A percentile compares a stretch with the other conserved stretches of the same genome.
phyloP scores from a whole-genome alignment of 208 protist species.

The Angomonas deanei region DNA sequence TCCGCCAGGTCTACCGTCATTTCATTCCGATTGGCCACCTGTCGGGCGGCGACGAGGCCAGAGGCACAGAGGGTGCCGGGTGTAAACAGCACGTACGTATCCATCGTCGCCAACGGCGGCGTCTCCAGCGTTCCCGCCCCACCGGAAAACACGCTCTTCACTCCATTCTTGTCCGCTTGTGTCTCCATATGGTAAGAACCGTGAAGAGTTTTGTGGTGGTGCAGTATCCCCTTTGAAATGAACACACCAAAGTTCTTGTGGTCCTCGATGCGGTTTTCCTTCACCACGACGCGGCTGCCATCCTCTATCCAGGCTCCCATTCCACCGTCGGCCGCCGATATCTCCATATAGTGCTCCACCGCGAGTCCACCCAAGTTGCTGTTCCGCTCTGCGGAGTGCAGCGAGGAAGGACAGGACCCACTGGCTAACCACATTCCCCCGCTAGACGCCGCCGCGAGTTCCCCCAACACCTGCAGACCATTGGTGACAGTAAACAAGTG shows the following conservation, averaged over 20 bases:
- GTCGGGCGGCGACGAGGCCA: conserved; percentile 22
- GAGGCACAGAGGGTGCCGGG: conserved; percentile 26
- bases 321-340: conserved; percentile 66
- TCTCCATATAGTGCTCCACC: conserved; percentile 37
- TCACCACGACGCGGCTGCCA: conserved; percentile 50
- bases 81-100: conserved; percentile 34
- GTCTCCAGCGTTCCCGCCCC: conserved; percentile 7
- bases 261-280: conserved; percentile 35
- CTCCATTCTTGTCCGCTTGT: neutral
- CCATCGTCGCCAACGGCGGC: conserved; percentile 24
- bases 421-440: conserved; percentile 45
- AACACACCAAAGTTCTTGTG: conserved; percentile 64
- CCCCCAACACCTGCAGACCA: conserved; percentile 36
- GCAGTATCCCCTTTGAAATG: conserved; percentile 32
- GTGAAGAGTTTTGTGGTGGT: conserved; percentile 47
- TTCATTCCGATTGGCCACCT: conserved; percentile 16
- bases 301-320: conserved; percentile 73
- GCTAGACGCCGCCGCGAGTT: conserved; percentile 55
- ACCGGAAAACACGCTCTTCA: conserved; percentile 1
- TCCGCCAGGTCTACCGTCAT: conserved; percentile 11
- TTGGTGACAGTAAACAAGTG: conserved; percentile 44
- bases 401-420: conserved; percentile 21
- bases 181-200: conserved; percentile 20
- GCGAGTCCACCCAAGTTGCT: conserved; percentile 24
- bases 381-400: neutral